A percentile compares a stretch with the other conserved stretches of the same genome.
Evolutionary conservation across 495 filamentous ascomycete genomes (phyloP).

Genomic region (Penicillium nucicola): DNA sequence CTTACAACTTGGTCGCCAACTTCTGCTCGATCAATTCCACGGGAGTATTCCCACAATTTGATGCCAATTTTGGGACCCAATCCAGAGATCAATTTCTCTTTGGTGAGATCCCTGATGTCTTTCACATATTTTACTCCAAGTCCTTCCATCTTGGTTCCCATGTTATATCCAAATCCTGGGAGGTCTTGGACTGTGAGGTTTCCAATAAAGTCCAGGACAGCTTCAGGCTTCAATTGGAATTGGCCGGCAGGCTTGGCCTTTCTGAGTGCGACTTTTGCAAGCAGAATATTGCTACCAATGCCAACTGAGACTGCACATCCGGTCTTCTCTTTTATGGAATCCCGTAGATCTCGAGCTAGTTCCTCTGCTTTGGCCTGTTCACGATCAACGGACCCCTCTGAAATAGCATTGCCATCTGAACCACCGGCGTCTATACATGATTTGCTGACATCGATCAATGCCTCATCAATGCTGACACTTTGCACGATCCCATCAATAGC

Average conservation of each 20-base stretch:
- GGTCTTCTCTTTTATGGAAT: conserved; percentile 66
- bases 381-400: conserved; percentile 70
- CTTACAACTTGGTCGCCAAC: conserved; percentile 77
- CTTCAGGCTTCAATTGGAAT: conserved; percentile 77
- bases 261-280: conserved; percentile 84
- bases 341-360: conserved; percentile 65
- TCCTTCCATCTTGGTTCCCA: conserved; percentile 79
- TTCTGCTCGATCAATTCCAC: conserved; percentile 82
- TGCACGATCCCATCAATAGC: conserved; percentile 78
- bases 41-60: conserved; percentile 85
- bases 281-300: conserved; percentile 85
- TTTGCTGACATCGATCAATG: conserved; percentile 72
- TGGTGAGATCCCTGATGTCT: conserved; percentile 72
- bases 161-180: conserved; percentile 85
- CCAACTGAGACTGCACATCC: conserved; percentile 90
- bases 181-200: conserved; percentile 72
- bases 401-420: conserved; percentile 62
- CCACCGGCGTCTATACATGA: conserved; percentile 64
- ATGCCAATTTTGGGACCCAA: conserved; percentile 91
- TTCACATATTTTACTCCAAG: conserved; percentile 78
- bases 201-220: conserved; percentile 71
- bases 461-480: conserved; percentile 96
- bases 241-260: conserved; percentile 96
- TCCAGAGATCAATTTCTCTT: conserved; percentile 65
- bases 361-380: conserved; percentile 81